Conservation (phyloP, 345 rosid genomes). For the Barbarea vulgaris region DNA sequence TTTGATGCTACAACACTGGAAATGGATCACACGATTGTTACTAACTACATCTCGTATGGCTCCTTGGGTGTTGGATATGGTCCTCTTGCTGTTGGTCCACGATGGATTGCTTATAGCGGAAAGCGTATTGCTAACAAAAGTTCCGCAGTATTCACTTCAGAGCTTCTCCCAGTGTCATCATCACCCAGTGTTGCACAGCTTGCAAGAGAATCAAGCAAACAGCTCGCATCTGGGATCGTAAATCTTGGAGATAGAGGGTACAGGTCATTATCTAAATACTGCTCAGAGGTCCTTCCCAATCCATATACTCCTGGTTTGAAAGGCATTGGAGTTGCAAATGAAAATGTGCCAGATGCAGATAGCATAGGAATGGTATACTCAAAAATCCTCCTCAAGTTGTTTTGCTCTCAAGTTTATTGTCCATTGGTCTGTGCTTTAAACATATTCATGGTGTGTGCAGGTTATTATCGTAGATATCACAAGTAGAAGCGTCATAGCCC, state of each 20-base stretch:
- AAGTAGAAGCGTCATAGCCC: conserved; percentile 66
- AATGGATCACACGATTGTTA: conserved; percentile 61
- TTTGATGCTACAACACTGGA: conserved; percentile 65
- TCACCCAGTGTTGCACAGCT: conserved; percentile 66
- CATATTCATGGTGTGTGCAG: conserved; percentile 42
- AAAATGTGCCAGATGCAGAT: conserved; percentile 64
- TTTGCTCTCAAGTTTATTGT: conserved; percentile 9
- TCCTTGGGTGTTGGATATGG: conserved; percentile 79
- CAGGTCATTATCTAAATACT: conserved; percentile 69
- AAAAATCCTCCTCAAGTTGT: conserved; percentile 15
- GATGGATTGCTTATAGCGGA: conserved; percentile 97
- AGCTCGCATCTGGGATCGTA: conserved; percentile 85
- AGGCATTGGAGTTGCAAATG: conserved; percentile 55
- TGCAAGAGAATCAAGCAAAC: conserved; percentile 93
- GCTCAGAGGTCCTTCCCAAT: conserved; percentile 75
- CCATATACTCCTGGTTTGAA: conserved; percentile 63
- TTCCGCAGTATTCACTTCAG: conserved; percentile 62
- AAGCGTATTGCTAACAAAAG: conserved; percentile 57
- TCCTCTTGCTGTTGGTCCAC: conserved; percentile 91
- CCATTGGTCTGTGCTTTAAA: conserved; percentile 3
- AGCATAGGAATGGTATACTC: conserved; percentile 77
- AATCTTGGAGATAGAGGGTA: conserved; percentile 85
- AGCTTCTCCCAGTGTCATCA: conserved; percentile 54
- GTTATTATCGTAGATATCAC: conserved; percentile 82
- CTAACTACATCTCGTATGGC: conserved; percentile 59